These are phyloP conservation scores for Fraxinus velutina DNA, from an alignment of 305 asterid species.

Conservation along the genomic window DNA sequence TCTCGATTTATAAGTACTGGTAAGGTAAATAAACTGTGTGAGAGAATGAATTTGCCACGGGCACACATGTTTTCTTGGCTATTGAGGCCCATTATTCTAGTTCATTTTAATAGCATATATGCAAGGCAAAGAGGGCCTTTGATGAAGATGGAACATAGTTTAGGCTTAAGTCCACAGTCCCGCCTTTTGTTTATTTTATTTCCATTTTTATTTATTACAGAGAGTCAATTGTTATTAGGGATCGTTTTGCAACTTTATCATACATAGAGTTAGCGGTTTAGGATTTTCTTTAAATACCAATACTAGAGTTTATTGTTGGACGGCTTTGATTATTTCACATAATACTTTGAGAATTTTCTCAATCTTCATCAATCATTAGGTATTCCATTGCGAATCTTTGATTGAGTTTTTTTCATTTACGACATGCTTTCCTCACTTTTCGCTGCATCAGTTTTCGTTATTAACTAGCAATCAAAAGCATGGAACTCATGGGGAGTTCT, in stretches of 20 bases:
- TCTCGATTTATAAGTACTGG: background rate
- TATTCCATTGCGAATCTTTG: background rate
- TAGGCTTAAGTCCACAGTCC: background rate
- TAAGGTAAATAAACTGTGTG: background rate
- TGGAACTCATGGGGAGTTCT: background rate
- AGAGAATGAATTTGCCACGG: background rate
- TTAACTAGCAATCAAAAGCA: background rate
- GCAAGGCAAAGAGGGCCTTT: background rate
- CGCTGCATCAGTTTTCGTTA: background rate
- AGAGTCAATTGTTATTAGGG: background rate
- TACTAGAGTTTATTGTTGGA: background rate
- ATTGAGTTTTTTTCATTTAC: background rate
- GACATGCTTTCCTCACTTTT: background rate
- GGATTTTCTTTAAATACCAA: background rate
- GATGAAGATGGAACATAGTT: background rate
- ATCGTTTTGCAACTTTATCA: background rate
- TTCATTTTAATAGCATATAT: background rate
- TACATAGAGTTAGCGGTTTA: background rate
- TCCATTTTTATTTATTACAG: background rate
- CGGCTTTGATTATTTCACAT: background rate
- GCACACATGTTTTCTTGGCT: background rate
- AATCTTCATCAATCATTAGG: background rate
- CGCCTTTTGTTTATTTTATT: background rate
- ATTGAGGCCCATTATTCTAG: background rate
- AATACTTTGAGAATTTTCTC: background rate